phyloP scores from a whole-genome alignment of 495 filamentous ascomycete genomes.

The Physcia stellaris region DNA sequence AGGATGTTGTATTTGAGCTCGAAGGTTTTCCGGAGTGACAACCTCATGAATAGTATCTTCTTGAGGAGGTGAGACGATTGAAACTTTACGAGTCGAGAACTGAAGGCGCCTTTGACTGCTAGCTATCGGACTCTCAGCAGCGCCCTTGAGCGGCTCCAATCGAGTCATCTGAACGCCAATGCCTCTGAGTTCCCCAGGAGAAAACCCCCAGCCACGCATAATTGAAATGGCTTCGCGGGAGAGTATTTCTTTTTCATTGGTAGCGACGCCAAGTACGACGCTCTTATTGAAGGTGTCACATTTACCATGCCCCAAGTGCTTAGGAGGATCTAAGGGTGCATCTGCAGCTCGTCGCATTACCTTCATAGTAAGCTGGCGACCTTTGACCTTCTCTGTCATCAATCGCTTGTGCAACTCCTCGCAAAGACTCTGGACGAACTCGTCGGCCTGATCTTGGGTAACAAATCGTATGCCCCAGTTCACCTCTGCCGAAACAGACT shows the following conservation, averaged over 20 bases:
- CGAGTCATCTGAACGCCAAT: slow-evolving; percentile 86
- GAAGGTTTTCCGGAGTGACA: slow-evolving; percentile 56
- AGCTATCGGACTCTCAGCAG: slow-evolving; percentile 25
- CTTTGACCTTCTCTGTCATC: slow-evolving; percentile 70
- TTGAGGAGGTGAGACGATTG: slow-evolving; percentile 16
- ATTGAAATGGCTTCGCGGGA: slow-evolving; percentile 73
- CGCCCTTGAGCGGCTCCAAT: slow-evolving; percentile 59
- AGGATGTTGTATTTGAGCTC: slow-evolving; percentile 29
- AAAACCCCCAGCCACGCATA: slow-evolving; percentile 66
- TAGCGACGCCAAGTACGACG: slow-evolving; percentile 63
- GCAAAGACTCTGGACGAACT: slow-evolving; percentile 71
- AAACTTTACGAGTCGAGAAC: slow-evolving; percentile 30
- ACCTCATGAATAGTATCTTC: slow-evolving; percentile 38
- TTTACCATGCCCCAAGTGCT: slow-evolving; percentile 90
- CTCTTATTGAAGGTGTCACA: slow-evolving; percentile 91
- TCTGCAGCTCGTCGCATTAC: slow-evolving; percentile 78
- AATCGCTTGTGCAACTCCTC: slow-evolving; percentile 71
- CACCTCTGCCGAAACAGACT: slow-evolving; percentile 90
- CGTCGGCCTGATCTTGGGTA: slow-evolving; percentile 76
- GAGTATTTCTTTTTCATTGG: slow-evolving; percentile 54
- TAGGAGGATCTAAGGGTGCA: slow-evolving; percentile 82
- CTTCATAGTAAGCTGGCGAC: slow-evolving; percentile 78
- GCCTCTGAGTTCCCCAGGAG: slow-evolving; percentile 79
- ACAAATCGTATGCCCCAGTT: slow-evolving; percentile 97
- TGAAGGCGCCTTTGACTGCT: slow-evolving; percentile 52